Percentiles rank a stretch among this genome's conserved stretches.
Conservation (phyloP, 1,284 basidiomycete genomes). For the Wolfiporia cocos region DNA sequence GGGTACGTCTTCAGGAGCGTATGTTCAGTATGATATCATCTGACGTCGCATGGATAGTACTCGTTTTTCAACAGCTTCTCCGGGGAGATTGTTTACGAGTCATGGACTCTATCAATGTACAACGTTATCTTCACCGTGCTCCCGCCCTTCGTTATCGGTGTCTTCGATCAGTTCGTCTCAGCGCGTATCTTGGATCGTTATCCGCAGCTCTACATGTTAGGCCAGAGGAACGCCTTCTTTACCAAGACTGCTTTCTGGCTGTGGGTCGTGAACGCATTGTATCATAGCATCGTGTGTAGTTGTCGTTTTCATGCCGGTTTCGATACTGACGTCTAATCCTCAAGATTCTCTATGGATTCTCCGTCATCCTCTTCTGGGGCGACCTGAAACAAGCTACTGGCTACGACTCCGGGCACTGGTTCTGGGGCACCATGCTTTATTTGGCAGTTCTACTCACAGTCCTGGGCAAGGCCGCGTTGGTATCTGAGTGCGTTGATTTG, state of each 20-base stretch:
- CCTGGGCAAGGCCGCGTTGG: conserved; percentile 93
- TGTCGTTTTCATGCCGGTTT: not conserved
- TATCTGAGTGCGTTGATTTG: conserved; percentile 79
- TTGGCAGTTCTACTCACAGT: conserved; percentile 92
- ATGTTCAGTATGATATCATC: conserved; percentile 1
- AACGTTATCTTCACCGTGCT: conserved; percentile 93
- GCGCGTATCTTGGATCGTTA: conserved; percentile 96
- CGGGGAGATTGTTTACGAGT: conserved; percentile 97
- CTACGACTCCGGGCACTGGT: conserved; percentile 89
- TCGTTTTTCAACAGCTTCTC: conserved; percentile 99
- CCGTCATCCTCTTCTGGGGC: conserved; percentile 88
- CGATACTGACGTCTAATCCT: conserved; percentile 1
- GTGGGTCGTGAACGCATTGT: conserved; percentile 93
- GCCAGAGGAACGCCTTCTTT: conserved; percentile 91
- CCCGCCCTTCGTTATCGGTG: conserved; percentile 94
- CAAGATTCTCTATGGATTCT: conserved; percentile 84
- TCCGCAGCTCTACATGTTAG: conserved; percentile 92
- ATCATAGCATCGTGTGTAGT: conserved; percentile 80
- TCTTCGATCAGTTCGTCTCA: conserved; percentile 97
- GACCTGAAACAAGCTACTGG: conserved; percentile 81
- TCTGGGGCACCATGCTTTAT: conserved; percentile 96
- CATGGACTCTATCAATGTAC: conserved; percentile 95
- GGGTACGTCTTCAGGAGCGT: conserved; percentile 49
- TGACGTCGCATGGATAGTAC: conserved; percentile 47
- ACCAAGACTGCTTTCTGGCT: conserved; percentile 90